Evolutionary conservation across 148 eudicot species (phyloP).

Genomic region (Fagopyrum tataricum): DNA sequence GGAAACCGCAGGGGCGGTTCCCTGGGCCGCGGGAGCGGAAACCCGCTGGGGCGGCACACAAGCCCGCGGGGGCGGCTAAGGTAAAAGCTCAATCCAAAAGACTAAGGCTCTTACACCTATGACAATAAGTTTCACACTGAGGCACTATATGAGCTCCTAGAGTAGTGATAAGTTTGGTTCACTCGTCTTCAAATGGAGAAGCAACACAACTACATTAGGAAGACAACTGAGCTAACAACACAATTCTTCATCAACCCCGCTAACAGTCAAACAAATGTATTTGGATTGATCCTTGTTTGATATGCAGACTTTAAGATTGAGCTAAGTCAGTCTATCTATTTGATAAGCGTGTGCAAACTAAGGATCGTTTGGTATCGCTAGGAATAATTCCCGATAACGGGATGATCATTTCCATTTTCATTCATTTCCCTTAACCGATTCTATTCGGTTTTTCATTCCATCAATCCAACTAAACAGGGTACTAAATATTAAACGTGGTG

Average conservation of each 20-base stretch:
- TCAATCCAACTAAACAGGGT: too few species aligned
- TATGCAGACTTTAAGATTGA: background rate
- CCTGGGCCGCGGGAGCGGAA: too few species aligned
- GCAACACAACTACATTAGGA: background rate
- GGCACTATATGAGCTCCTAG: background rate
- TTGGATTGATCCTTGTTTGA: background rate
- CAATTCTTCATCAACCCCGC: constrained; percentile 1
- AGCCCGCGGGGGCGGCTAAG: too few species aligned
- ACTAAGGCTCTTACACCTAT: too few species aligned
- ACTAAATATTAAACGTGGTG: background rate
- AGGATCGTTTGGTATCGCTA: too few species aligned
- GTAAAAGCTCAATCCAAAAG: too few species aligned
- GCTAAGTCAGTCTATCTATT: background rate
- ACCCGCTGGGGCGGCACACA: too few species aligned
- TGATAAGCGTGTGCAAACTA: background rate
- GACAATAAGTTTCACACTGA: constrained; percentile 10
- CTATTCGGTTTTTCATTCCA: too few species aligned
- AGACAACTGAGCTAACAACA: background rate
- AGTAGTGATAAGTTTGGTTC: constrained; percentile 10
- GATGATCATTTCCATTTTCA: too few species aligned
- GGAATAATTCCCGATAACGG: too few species aligned
- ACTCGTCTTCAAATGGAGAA: background rate
- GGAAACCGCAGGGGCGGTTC: too few species aligned
- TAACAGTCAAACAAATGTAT: background rate
- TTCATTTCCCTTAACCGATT: too few species aligned